These are phyloP conservation scores for Penicillium thymicola DNA, from an alignment of 2,329 filamentous ascomycete species.

Conservation along the genomic window DNA sequence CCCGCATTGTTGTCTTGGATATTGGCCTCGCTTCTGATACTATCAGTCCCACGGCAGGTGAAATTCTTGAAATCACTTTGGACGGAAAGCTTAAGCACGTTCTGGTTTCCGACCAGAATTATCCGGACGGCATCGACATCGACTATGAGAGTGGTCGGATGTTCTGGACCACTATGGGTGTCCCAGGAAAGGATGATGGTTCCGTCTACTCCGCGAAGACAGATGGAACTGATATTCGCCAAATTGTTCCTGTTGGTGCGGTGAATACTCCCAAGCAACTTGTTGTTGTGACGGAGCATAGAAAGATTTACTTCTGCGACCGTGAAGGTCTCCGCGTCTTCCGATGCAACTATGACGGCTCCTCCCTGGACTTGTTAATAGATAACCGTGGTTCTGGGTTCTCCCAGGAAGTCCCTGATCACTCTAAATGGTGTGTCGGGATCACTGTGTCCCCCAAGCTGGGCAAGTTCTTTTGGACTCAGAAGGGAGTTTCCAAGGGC, in stretches of 20 bases:
- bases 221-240: conserved; percentile 46
- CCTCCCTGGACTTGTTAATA: conserved; percentile 15
- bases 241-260: conserved; percentile 44
- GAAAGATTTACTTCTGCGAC: conserved; percentile 43
- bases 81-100: background rate
- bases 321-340: conserved; percentile 42
- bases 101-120: conserved; percentile 9
- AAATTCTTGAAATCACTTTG: conserved; percentile 10
- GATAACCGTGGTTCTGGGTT: conserved; percentile 25
- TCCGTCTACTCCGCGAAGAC: conserved; percentile 45
- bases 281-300: conserved; percentile 13
- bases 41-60: conserved; percentile 12
- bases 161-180: conserved; percentile 54
- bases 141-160: conserved; percentile 34
- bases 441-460: conserved; percentile 46
- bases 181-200: conserved; percentile 39
- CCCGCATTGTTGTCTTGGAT: conserved; percentile 19
- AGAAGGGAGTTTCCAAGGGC: conserved; percentile 56
- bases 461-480: conserved; percentile 58
- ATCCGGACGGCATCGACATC: conserved; percentile 49
- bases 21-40: background rate
- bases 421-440: conserved; percentile 54
- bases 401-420: conserved; percentile 1
- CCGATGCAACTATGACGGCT: conserved; percentile 37
- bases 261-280: conserved; percentile 52